phyloP scores from a whole-genome alignment of 2,329 filamentous ascomycete species.

The Cladophialophora carrionii region DNA sequence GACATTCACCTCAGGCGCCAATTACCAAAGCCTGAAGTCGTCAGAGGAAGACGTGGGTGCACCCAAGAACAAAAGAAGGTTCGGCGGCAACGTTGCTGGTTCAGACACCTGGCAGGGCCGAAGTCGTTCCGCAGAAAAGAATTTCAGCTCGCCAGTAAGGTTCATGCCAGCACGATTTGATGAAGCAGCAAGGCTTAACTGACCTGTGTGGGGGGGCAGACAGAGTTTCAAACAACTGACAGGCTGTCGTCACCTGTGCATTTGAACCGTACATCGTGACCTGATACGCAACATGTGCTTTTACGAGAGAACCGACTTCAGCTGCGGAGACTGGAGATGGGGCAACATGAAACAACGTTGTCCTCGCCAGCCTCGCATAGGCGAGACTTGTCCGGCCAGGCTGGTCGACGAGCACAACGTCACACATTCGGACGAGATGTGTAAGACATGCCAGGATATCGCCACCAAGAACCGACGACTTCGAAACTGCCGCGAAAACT shows the following conservation, averaged over 20 bases:
- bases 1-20: not conserved
- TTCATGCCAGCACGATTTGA: not conserved
- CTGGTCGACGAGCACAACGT: constrained; percentile 30
- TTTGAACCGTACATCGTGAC: not conserved
- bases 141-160: constrained; percentile 10
- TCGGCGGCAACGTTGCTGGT: not conserved
- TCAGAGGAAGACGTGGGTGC: not conserved
- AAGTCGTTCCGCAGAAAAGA: not conserved
- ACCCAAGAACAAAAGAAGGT: not conserved
- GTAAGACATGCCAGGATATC: constrained; percentile 37
- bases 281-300: constrained; percentile 34
- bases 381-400: constrained; percentile 37
- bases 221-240: not conserved
- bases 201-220: constrained; percentile 2
- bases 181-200: not conserved
- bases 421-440: constrained; percentile 28
- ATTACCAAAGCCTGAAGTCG: not conserved
- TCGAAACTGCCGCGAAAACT: constrained; percentile 33
- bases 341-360: constrained; percentile 40
- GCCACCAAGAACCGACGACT: constrained; percentile 32
- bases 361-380: constrained; percentile 37
- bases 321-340: constrained; percentile 39
- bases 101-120: not conserved
- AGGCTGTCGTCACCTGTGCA: not conserved
- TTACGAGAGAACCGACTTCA: constrained; percentile 33